These are phyloP conservation scores for Trametes sp. DNA, from an alignment of 1,284 basidiomycete genomes.

Conservation along the genomic window DNA sequence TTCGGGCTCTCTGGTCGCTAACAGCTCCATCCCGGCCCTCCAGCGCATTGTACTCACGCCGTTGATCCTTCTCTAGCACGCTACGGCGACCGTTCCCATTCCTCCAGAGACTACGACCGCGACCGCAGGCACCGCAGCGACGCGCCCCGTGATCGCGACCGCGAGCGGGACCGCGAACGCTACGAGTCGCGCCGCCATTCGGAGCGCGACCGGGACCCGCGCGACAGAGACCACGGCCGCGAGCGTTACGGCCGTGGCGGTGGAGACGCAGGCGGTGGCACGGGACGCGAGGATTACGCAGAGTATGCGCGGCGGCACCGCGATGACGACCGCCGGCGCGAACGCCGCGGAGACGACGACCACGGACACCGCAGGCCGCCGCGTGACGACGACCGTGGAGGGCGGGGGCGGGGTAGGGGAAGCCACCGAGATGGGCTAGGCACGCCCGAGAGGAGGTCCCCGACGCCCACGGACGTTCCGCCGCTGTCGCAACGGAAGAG, in stretches of 20 bases:
- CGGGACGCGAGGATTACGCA: conserved; percentile 52
- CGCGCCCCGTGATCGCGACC: conserved; percentile 49
- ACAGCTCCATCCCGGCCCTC: conserved; percentile 34
- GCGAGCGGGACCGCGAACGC: conserved; percentile 49
- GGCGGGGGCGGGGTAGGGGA: conserved; percentile 42
- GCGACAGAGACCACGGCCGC: conserved; percentile 52
- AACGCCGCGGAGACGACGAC: conserved; percentile 43
- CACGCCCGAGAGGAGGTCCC: conserved; percentile 82
- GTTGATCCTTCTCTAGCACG: conserved; percentile 39
- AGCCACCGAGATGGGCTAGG: conserved; percentile 56
- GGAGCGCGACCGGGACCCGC: conserved; percentile 46
- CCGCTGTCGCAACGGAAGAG: conserved; percentile 88
- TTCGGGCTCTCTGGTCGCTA: conserved; percentile 30
- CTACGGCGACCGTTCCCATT: conserved; percentile 60
- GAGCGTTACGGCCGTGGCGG: conserved; percentile 41
- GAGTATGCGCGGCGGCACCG: conserved; percentile 50
- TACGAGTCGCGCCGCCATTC: conserved; percentile 40
- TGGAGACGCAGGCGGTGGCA: conserved; percentile 39
- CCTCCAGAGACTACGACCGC: conserved; percentile 44
- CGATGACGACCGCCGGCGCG: conserved; percentile 56
- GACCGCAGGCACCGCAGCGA: conserved; percentile 55
- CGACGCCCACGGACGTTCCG: conserved; percentile 87
- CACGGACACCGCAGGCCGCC: conserved; percentile 42
- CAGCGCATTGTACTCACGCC: conserved; percentile 40
- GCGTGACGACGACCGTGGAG: conserved; percentile 47